Conservation (phyloP, 2,329 filamentous ascomycete genomes). For the Ophiostoma angusticollis region DNA sequence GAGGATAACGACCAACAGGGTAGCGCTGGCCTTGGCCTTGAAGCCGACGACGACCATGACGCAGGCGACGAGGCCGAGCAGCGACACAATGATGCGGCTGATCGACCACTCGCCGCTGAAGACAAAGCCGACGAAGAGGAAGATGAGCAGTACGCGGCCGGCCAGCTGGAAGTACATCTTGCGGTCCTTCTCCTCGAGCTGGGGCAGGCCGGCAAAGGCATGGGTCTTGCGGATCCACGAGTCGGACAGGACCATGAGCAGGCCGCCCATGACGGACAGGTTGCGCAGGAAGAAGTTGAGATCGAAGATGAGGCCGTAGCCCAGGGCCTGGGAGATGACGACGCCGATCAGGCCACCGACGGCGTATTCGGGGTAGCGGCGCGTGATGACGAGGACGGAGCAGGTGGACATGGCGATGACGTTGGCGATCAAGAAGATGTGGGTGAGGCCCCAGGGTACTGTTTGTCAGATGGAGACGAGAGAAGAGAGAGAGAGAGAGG, state of each 20-base stretch:
- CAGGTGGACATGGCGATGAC: conserved; percentile 76
- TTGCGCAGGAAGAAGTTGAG: conserved; percentile 99
- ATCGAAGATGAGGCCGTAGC: conserved; percentile 96
- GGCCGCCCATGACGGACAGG: conserved; percentile 88
- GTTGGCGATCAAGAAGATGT: conserved; percentile 84
- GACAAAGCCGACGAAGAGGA: conserved; percentile 93
- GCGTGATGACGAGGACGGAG: conserved; percentile 76
- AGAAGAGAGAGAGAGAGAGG: neutral
- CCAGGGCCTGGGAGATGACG: conserved; percentile 83
- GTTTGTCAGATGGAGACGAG: conserved; percentile 11
- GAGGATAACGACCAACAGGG: conserved; percentile 85
- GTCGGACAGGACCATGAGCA: conserved; percentile 96
- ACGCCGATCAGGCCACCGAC: conserved; percentile 82
- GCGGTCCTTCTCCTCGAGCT: conserved; percentile 96
- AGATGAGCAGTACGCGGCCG: conserved; percentile 87
- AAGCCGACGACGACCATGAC: conserved; percentile 99
- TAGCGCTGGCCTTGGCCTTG: conserved; percentile 98
- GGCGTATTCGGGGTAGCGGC: conserved; percentile 87
- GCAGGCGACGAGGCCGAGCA: conserved; percentile 79
- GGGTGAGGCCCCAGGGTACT: conserved; percentile 83
- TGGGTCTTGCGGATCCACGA: conserved; percentile 97
- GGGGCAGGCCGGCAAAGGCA: conserved; percentile 84
- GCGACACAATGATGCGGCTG: conserved; percentile 72
- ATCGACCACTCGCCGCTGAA: conserved; percentile 89
- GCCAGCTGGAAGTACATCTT: conserved; percentile 99